Evolutionary conservation across 2,329 filamentous ascomycete species (phyloP).

Genomic region (Penicillium sp.): DNA sequence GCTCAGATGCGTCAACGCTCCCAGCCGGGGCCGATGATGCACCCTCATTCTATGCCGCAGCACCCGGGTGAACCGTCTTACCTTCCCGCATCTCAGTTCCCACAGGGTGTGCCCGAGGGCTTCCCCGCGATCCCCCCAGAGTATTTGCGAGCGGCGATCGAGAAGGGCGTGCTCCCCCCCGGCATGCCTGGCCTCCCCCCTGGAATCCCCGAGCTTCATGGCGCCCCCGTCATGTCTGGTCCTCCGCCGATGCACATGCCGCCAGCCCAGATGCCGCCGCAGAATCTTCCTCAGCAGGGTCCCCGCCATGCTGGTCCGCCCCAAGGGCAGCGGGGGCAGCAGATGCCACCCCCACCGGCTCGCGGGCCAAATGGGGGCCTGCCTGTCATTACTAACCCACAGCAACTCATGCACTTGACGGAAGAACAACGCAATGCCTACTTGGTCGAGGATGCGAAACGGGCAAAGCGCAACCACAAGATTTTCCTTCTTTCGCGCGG

Average conservation of each 20-base stretch:
- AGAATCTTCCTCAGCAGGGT: slow-evolving; percentile 34
- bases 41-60: slow-evolving; percentile 25
- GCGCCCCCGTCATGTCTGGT: slow-evolving; percentile 31
- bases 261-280: slow-evolving; percentile 64
- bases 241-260: slow-evolving; percentile 69
- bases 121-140: slow-evolving; percentile 38
- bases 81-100: slow-evolving; percentile 28
- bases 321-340: slow-evolving; percentile 32
- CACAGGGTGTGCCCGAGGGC: slow-evolving; percentile 27
- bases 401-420: slow-evolving; percentile 69
- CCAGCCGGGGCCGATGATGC: slow-evolving; percentile 20
- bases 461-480: slow-evolving; percentile 96
- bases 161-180: slow-evolving; percentile 31
- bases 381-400: slow-evolving; percentile 60
- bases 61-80: slow-evolving; percentile 26
- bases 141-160: slow-evolving; percentile 42
- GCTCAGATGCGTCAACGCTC: slow-evolving; percentile 76
- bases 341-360: slow-evolving; percentile 32
- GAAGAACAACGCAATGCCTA: slow-evolving; percentile 80
- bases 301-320: slow-evolving; percentile 33
- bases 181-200: slow-evolving; percentile 35
- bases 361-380: slow-evolving; percentile 33
- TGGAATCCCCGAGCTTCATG: slow-evolving; percentile 38
- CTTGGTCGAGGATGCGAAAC: slow-evolving; percentile 83
- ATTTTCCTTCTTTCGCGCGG: slow-evolving; percentile 89